Base-by-base conservation (phyloP, 495 filamentous ascomycete species). In the Talaromyces borbonicus region DNA sequence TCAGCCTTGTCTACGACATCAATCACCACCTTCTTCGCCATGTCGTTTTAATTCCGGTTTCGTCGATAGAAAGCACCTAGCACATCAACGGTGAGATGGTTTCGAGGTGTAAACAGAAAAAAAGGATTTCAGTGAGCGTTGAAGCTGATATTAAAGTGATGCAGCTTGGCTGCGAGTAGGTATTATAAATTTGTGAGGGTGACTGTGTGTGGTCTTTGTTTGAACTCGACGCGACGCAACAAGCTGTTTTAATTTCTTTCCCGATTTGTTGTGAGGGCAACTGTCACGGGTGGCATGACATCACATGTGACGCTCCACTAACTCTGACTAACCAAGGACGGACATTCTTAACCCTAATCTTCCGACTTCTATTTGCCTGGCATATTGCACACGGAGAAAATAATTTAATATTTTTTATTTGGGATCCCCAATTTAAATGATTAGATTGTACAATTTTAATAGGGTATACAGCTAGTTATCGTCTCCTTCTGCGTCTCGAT, bases 401-500 rank as follows among this genome's bases (percentile, higher is more conserved):
- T n/a, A n/a, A n/a, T n/a, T n/a, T n/a, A n/a, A n/a, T n/a, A n/a
- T n/a, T n/a, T n/a, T n/a, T n/a, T n/a, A n/a, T n/a, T n/a, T n/a
- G n/a, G 5, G 15, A 38, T 38, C n/a, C 35, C n/a, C n/a, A 20
- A 20, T 38, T 5, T 38, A 38, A 16, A 38, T n/a, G n/a, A n/a
- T n/a, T n/a, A n/a, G n/a, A n/a, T 26, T 5, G 9, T 43, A 43
- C 8, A 30, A 29, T 20, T 15, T 12, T 30, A 15, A 20, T 31
- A 19, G 38, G 26, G 24, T 45, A 45, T 22, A 12, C 2, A 29
- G 3, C 32, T 54, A 55, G 41, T 54, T 45, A 19, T 63, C 54
- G 8, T 56, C 54, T 11, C 66, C 53, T 8, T 61, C 56, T 4
- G 50, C 55, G 43, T 66, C 54, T 3, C 48, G 30, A 46, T 67